Evolutionary conservation across 805 yeast genomes (phyloP), one percentile per base, ranked within the genome.

Genomic region (Saccharomycopsis babjevae): DNA sequence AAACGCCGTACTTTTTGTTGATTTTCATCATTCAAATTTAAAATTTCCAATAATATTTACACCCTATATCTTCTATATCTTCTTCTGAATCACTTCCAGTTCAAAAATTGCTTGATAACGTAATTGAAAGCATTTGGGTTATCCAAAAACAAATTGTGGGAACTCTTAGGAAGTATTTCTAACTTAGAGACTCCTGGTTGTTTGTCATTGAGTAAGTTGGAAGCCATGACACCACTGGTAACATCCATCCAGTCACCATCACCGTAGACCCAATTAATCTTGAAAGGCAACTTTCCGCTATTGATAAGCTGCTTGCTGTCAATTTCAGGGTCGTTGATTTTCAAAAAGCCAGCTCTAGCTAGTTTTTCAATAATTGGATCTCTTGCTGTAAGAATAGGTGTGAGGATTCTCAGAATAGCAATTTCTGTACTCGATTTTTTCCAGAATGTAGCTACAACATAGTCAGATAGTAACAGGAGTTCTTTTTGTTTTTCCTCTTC

Each of bases 61-160:
- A 28, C 3, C 32, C 36, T 32, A 10, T 32, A 32, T 5, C 36
- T 32, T 7, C 38, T 7, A 34, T 7, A 7, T 7, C 2, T 13
- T 34, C 11, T 34, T 42, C 22, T 4, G 22, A 18, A 40, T 56
- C 54, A 60, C 5, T 43, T 18, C 74, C 74, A 71, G 0, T 65
- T 68, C 32, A 75, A 62, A 61, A 74, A 77, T 0, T 68, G 61
- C 43, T 73, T 39, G 16, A 87, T 72, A 62, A 79, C 64, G 2
- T 67, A 65, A 68, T 86, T 82, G 68, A 88, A 89, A 38, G 67
- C 76, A 15, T 68, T 64, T 25, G 80, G 77, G 65, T 87, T 86
- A 67, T 89, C 96, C 61, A 89, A 73, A 66, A 87, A 88, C 13
- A 89, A 68, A 68, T 89, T 92, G 70, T 89, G 96, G 0, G 96